phyloP scores from a whole-genome alignment of 306 rosid species.

The Sechiopsis laciniata region DNA sequence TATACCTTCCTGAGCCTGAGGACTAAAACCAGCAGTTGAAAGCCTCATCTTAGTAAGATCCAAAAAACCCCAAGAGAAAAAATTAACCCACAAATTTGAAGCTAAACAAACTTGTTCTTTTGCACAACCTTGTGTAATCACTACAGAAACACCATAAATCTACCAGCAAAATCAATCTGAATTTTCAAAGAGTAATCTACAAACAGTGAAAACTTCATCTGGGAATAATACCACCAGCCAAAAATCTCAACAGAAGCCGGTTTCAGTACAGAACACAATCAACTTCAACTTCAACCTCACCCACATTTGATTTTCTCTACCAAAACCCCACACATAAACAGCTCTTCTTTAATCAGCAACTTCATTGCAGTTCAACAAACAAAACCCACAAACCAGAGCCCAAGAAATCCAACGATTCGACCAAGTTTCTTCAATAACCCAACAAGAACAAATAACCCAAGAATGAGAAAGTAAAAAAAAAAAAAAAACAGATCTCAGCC shows the following conservation, averaged over 20 bases:
- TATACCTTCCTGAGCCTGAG: slow-evolving; percentile 85
- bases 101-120: background rate
- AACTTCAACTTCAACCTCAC: slow-evolving; percentile 21
- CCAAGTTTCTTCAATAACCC: background rate
- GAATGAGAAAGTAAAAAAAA: slow-evolving; percentile 12
- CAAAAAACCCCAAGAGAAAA: slow-evolving; percentile 1
- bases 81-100: slow-evolving; percentile 31
- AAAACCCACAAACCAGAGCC: slow-evolving; percentile 11
- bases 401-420: slow-evolving; percentile 5
- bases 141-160: slow-evolving; percentile 32
- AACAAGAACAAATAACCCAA: slow-evolving; percentile 15
- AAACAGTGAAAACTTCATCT: slow-evolving; percentile 35
- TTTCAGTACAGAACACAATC: slow-evolving; percentile 17
- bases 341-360: background rate
- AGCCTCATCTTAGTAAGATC: slow-evolving; percentile 59
- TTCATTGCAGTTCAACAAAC: slow-evolving; percentile 16
- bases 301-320: slow-evolving; percentile 20
- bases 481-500: slow-evolving; percentile 48
- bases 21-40: slow-evolving; percentile 77
- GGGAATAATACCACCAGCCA: slow-evolving; percentile 32
- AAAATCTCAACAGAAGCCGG: slow-evolving; percentile 23
- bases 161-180: slow-evolving; percentile 33
- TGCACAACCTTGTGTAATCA: slow-evolving; percentile 31
- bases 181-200: slow-evolving; percentile 36
- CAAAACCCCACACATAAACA: slow-evolving; percentile 12